phyloP scores from a whole-genome alignment of 2,329 filamentous ascomycete genomes.

The Lecanosticta acicola region DNA sequence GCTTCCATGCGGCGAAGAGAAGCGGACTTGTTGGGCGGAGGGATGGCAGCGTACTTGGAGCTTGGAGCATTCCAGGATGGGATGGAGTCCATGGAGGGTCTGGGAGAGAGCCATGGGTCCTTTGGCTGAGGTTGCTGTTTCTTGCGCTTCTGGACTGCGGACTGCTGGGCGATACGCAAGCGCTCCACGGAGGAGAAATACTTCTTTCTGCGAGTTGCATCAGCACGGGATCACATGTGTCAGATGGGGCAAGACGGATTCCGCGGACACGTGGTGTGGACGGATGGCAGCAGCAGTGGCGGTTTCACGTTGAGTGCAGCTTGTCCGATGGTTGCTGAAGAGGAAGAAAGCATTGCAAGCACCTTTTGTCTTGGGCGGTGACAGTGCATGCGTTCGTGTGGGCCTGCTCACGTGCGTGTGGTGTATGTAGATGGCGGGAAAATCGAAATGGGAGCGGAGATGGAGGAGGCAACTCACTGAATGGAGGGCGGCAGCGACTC shows the following conservation, averaged over 20 bases:
- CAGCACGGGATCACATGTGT: constrained; percentile 13
- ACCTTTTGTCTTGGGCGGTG: background rate
- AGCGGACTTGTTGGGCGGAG: constrained; percentile 9
- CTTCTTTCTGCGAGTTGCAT: constrained; percentile 44
- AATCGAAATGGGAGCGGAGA: background rate
- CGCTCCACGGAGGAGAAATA: constrained; percentile 71
- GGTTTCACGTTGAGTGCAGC: constrained; percentile 11
- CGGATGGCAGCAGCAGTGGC: constrained; percentile 4
- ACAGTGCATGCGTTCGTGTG: background rate
- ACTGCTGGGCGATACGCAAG: constrained; percentile 57
- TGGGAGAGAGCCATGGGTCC: constrained; percentile 18
- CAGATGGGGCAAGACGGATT: constrained; percentile 1
- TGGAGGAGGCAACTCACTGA: constrained; percentile 34
- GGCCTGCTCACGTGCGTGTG: no score
- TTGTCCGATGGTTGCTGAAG: background rate
- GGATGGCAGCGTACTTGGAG: constrained; percentile 7
- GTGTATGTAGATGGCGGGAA: background rate
- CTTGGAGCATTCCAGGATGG: constrained; percentile 20
- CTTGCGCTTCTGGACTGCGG: constrained; percentile 31
- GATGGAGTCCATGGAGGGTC: constrained; percentile 29
- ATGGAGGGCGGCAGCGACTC: constrained; percentile 39
- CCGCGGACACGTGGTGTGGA: constrained; percentile 7
- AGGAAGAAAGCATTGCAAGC: background rate
- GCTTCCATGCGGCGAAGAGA: constrained; percentile 17
- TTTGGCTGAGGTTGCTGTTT: constrained; percentile 15